A percentile compares a stretch with the other conserved stretches of the same genome.
Conservation (phyloP, 768 basidiomycete genomes). For the Exsudoporus frostii region DNA sequence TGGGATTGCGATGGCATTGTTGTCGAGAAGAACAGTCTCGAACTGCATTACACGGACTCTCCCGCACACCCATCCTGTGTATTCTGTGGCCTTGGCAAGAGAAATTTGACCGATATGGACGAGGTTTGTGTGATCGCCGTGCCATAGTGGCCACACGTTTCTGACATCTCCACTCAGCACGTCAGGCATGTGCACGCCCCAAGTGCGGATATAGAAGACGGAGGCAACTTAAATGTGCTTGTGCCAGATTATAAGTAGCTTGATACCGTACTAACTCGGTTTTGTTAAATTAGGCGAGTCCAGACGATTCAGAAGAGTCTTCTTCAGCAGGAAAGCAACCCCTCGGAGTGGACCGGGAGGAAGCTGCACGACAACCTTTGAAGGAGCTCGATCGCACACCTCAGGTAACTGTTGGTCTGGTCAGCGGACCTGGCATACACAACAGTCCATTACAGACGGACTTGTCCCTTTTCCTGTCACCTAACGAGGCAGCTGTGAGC, state of each 20-base stretch:
- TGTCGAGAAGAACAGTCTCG: constrained; percentile 18
- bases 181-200: constrained; percentile 13
- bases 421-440: not conserved
- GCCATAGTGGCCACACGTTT: not conserved
- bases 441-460: not conserved
- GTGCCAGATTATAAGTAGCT: too few species aligned
- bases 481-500: not conserved
- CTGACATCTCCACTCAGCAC: constrained; percentile 18
- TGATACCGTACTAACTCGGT: constrained; percentile 1
- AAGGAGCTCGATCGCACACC: not conserved
- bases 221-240: constrained; percentile 1
- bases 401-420: not conserved
- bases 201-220: constrained; percentile 2
- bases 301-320: not conserved
- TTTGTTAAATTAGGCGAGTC: constrained; percentile 2
- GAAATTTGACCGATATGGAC: constrained; percentile 11
- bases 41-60: constrained; percentile 23
- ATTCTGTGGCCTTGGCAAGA: constrained; percentile 18
- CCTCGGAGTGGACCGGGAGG: not conserved
- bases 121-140: constrained; percentile 16
- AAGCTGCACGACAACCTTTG: not conserved
- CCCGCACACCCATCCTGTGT: constrained; percentile 20
- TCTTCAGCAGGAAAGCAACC: not conserved
- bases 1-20: constrained; percentile 30
- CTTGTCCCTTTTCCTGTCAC: not conserved